These are phyloP conservation scores for Pistacia integerrima DNA, from an alignment of 345 rosid species.

Conservation along the genomic window DNA sequence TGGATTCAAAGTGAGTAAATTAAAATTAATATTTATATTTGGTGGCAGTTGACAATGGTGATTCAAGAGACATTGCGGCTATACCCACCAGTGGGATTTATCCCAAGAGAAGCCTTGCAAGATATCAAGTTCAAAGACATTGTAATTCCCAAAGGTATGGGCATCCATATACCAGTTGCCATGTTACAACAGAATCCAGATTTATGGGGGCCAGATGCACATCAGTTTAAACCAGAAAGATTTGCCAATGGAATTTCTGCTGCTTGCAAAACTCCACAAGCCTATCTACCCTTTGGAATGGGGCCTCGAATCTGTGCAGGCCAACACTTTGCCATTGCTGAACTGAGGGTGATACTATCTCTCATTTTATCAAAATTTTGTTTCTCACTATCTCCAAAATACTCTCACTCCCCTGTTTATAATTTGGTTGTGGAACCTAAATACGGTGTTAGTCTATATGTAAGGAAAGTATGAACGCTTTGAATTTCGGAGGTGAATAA, in stretches of 20 bases:
- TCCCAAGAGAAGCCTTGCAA: slow-evolving; percentile 23
- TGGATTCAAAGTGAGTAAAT: no score
- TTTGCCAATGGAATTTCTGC: slow-evolving; percentile 39
- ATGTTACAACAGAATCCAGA: slow-evolving; percentile 33
- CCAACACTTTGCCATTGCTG: slow-evolving; percentile 48
- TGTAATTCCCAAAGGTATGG: slow-evolving; percentile 37
- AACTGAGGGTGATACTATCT: slow-evolving; percentile 41
- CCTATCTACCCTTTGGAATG: slow-evolving; percentile 45
- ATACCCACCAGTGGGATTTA: slow-evolving; percentile 33
- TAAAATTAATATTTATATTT: neutral
- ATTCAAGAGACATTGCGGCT: slow-evolving; percentile 41
- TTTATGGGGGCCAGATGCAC: slow-evolving; percentile 45
- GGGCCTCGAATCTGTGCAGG: slow-evolving; percentile 50
- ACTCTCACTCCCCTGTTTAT: slow-evolving; percentile 42
- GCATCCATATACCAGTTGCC: slow-evolving; percentile 33
- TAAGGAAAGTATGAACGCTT: slow-evolving; percentile 18
- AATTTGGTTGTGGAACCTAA: slow-evolving; percentile 36
- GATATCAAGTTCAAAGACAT: slow-evolving; percentile 39
- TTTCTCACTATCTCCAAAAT: slow-evolving; percentile 40
- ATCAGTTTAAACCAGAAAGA: slow-evolving; percentile 45
- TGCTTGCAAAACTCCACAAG: slow-evolving; percentile 45
- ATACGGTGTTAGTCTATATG: slow-evolving; percentile 26
- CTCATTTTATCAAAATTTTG: slow-evolving; percentile 38
- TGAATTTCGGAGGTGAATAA: neutral
- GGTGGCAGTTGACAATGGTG: slow-evolving; percentile 39